Percentiles rank a stretch among this genome's conserved stretches.
Evolutionary conservation across 73 alveolate genomes (phyloP).

Genomic region (Tetrahymena borealis): DNA sequence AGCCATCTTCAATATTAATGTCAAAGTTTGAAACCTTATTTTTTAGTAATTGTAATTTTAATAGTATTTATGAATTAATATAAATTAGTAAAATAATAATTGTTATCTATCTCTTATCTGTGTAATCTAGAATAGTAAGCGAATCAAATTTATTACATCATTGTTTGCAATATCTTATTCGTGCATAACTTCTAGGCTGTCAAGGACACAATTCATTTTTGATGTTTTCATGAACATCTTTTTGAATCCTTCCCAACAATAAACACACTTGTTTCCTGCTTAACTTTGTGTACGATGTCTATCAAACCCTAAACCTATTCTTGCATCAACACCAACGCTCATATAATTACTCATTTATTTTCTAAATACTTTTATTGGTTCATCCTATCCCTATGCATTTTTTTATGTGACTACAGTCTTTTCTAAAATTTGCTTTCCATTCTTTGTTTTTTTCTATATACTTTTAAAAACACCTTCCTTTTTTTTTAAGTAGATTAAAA

Average conservation of each 20-base stretch:
- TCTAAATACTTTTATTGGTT: conserved; percentile 12
- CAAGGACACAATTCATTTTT: conserved; percentile 21
- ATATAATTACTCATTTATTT: conserved; percentile 79
- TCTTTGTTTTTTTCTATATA: not conserved
- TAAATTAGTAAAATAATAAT: too few species aligned
- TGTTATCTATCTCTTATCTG: too few species aligned
- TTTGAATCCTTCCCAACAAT: conserved; percentile 94
- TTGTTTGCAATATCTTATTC: conserved; percentile 31
- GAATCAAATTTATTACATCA: not conserved
- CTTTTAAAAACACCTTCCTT: not conserved
- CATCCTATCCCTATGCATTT: not conserved
- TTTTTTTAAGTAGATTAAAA: not conserved
- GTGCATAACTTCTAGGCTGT: conserved; percentile 22
- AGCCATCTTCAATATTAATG: not conserved
- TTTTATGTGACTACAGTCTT: not conserved
- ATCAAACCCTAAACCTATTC: conserved; percentile 88
- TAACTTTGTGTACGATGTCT: conserved; percentile 64
- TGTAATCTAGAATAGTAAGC: too few species aligned
- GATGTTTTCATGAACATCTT: conserved; percentile 54
- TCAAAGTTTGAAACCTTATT: not conserved
- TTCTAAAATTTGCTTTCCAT: not conserved
- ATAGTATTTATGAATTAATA: too few species aligned
- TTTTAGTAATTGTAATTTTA: not conserved
- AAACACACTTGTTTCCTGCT: conserved; percentile 65
- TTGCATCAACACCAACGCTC: conserved; percentile 92